Evolutionary conservation across 2,329 filamentous ascomycete genomes (phyloP).

Genomic region (Tolypocladium cylindrosporum): DNA sequence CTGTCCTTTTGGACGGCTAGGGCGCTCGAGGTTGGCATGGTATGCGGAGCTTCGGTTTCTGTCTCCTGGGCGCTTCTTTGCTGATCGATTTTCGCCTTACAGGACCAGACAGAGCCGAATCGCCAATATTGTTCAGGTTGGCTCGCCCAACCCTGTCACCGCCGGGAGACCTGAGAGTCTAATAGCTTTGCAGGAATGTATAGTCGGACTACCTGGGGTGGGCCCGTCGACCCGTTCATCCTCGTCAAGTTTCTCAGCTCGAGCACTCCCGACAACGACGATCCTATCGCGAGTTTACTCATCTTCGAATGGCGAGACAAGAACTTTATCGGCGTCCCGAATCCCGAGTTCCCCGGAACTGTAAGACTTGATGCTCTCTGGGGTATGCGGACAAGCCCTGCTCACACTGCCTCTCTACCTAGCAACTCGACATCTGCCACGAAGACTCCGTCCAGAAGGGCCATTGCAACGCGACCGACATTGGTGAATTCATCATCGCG

Average conservation of each 20-base stretch:
- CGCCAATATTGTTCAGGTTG: conserved; percentile 67
- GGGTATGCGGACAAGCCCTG: conserved; percentile 9
- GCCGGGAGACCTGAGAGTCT: conserved; percentile 1
- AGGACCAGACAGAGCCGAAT: conserved; percentile 70
- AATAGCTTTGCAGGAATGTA: conserved; percentile 63
- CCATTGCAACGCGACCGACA: conserved; percentile 65
- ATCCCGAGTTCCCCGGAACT: conserved; percentile 31
- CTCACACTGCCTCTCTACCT: neutral
- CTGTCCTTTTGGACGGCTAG: conserved; percentile 42
- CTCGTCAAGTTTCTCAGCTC: conserved; percentile 64
- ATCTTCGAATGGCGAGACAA: conserved; percentile 94
- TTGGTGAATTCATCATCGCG: conserved; percentile 76
- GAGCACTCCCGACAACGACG: conserved; percentile 44
- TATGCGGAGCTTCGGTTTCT: conserved; percentile 24
- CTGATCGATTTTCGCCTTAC: conserved; percentile 10
- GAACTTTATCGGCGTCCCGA: conserved; percentile 61
- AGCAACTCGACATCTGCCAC: conserved; percentile 59
- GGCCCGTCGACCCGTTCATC: conserved; percentile 81
- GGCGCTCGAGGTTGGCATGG: conserved; percentile 49
- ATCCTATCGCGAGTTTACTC: conserved; percentile 72
- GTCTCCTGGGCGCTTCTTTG: conserved; percentile 1
- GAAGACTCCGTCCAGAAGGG: conserved; percentile 56
- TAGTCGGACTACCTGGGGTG: conserved; percentile 79
- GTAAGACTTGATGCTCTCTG: conserved; percentile 20
- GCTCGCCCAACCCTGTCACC: conserved; percentile 8